Base-by-base conservation (phyloP, 176 grass and related monocot species). In the Themeda triandra region DNA sequence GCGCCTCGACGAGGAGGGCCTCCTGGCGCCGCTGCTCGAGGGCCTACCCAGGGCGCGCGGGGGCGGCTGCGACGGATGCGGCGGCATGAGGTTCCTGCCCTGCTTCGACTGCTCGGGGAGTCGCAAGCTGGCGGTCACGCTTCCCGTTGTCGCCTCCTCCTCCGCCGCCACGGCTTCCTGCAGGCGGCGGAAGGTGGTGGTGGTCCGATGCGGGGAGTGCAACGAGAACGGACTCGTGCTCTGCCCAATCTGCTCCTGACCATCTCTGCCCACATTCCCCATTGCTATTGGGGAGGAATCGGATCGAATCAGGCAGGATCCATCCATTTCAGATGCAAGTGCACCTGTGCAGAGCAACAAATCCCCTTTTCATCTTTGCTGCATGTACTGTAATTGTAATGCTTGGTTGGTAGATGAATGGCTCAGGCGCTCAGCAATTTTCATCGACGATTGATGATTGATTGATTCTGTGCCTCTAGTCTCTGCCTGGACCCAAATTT, bases 221-320 rank as follows among this genome's bases (percentile, higher is more conserved):
- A 94, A 94, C 56, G 92, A 94, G 89, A 94, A 94, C 59, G 92
- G 86, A 0, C 84, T 94, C 79, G 92, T 94, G 64, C 83, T 94
- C 25, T 94, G 92, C 76, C 92, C 92, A 4, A 94, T 94, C 78
- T 94, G 92, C 73, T 89, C 83, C 13, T 93, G 46, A 76, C 10
- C 18, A 13, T 5, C 13, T 35, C 30, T 53, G 18, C 49, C n/a
- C n/a, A n/a, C n/a, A n/a, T n/a, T n/a, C n/a, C n/a, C n/a, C n/a
- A n/a, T n/a, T n/a, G n/a, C n/a, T n/a, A n/a, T 21, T 54, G 18
- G 51, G 19, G 51, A 53, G 49, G 17, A 53, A 19, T 51, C 48
- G 48, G 6, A 49, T 42, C 40, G 2, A 2, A 10, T 9, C 44
- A 7, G 48, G 48, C 48, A 53, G 49, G 45, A 48, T 48, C 45